Base-by-base conservation (phyloP, 805 yeast genomes). In the Myxozyma nipponensis region DNA sequence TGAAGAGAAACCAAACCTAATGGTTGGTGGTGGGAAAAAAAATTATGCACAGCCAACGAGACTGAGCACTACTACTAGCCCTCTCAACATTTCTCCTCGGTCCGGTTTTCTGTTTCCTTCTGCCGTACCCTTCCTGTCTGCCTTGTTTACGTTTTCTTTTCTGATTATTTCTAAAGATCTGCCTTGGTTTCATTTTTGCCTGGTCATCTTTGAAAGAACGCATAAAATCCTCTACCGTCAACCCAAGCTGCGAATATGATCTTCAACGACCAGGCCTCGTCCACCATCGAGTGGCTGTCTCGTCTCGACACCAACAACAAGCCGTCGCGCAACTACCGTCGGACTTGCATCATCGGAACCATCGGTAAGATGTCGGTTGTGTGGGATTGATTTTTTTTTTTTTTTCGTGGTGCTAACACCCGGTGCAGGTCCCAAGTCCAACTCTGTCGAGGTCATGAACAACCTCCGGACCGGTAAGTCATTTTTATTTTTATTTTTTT, bases 261-360 rank as follows among this genome's bases (percentile, higher is more conserved):
- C 36, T 54, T 45, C 47, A 51, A 52, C 46, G 57, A 54, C 23
- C 57, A 54, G 38, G 58, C 54, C 28, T 47, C 58, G 25, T 51
- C 61, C 50, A 57, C 55, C 72, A 70, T 89, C 69, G 81, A 81
- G 68, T 90, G 96, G 96, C 79, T 90, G 72, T 77, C 87, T 65
- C 72, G 80, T 63, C 81, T 89, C 69, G 82, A 89, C 73, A 77
- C 83, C 61, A 70, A 77, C 61, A 78, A 78, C 61, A 80, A 83
- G 65, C 95, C 95, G 57, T 85, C 84, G 69, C 76, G 80, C 69
- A 80, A 79, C 71, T 77, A 77, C 69, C 89, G 98, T 76, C 88
- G 96, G 72, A 85, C 96, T 56, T 86, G 97, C 58, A 93, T 93
- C 74, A 90, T 93, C 68, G 97, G 98, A 71, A 93, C 98, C 63